Evolutionary conservation across 2,329 filamentous ascomycete species (phyloP), one percentile per base, ranked within the genome.

Genomic region (Eutypa lata): DNA sequence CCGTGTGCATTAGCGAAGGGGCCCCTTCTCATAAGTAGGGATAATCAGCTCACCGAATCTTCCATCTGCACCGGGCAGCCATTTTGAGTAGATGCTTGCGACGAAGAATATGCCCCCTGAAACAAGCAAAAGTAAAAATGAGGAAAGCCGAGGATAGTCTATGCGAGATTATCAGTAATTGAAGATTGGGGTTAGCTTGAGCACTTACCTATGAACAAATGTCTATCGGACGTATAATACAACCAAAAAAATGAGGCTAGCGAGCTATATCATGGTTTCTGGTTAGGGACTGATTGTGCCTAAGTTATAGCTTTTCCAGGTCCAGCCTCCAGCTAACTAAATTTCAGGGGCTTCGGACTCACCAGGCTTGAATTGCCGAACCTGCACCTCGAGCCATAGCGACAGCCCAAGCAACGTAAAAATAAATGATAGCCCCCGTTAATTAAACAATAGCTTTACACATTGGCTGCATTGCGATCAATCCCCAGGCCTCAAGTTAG

Each of bases 121-220:
- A 22, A 80, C 63, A 19, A 80, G 61, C 16, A 81, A 66, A 8
- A 81, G 65, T 14, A 80, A 64, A 24, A 76, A 66, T 10, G 72
- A 73, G 19, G 78, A 82, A 19, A 80, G 65, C 13, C 75, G 72
- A 1, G 78, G 78, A 42, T 74, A 72, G 58, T 78, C 79, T 81
- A 55, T 38, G 33, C 16, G 48, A 13, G 11, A 7, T 26, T 7
- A 52, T 68, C 21, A 65, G 55, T 48, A 14, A 16, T 14, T 3
- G 45, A 31, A 35, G 22, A 26, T 8, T 7, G 11, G 19, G 46
- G 2, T 7, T 22, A 2, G 19, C 53, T 19, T 54, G 53, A 18
- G 53, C 16, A 4, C 66, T 51, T 63, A 80, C 79, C 76, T 56
- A 76, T 73, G 50, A 81, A 66, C 19, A 75, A 76, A 58, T 80